Conservation (phyloP, 495 filamentous ascomycete genomes). For the Pseudotulostoma volvatum region DNA sequence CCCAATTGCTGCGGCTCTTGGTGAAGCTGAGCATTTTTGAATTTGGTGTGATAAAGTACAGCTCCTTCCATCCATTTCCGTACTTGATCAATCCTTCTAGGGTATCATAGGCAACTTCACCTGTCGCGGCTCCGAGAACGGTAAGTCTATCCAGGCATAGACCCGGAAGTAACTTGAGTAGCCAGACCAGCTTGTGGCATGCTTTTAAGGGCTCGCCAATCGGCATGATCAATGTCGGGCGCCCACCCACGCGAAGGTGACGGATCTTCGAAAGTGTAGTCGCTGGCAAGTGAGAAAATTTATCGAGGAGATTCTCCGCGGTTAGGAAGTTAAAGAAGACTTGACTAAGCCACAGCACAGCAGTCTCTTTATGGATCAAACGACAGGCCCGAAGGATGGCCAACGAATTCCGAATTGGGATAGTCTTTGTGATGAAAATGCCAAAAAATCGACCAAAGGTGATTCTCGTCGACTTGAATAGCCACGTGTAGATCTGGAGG, state of each 20-base stretch:
- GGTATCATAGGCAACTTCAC: conserved; percentile 7
- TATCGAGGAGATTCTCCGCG: conserved; percentile 8
- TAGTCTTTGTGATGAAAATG: not conserved
- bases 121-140: conserved; percentile 5
- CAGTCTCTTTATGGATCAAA: conserved; percentile 7
- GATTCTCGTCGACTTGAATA: conserved; percentile 2
- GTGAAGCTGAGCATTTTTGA: conserved; percentile 8
- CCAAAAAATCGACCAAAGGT: not conserved
- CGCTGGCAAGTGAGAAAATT: conserved; percentile 6
- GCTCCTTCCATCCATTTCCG: conserved; percentile 12
- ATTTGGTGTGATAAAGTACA: conserved; percentile 10
- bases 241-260: conserved; percentile 6
- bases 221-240: conserved; percentile 5
- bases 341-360: conserved; percentile 6
- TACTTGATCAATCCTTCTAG: conserved; percentile 10
- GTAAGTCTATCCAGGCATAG: conserved; percentile 9
- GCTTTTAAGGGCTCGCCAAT: conserved; percentile 1
- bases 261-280: conserved; percentile 10
- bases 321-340: conserved; percentile 9
- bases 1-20: no score
- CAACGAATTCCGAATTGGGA: conserved; percentile 1
- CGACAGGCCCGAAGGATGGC: conserved; percentile 9
- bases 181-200: conserved; percentile 7
- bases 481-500: not conserved
- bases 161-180: conserved; percentile 10